A percentile compares a stretch with the other conserved stretches of the same genome.
Conservation (phyloP, 2,329 filamentous ascomycete genomes). For the Penicillium concentricum region DNA sequence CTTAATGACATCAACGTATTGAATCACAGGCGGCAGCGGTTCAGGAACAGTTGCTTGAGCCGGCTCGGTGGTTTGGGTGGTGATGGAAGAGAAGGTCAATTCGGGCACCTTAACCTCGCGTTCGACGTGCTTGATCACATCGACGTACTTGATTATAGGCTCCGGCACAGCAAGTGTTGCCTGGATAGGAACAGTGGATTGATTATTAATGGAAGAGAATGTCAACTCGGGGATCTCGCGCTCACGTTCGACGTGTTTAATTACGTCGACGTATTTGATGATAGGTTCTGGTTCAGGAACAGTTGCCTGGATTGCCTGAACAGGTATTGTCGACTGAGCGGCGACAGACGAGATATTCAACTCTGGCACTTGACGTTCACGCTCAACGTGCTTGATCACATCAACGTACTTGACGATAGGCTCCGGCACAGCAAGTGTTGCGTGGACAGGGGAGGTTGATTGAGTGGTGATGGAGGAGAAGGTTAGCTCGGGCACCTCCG, state of each 20-base stretch:
- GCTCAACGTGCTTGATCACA: conserved; percentile 6
- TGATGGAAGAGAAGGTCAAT: conserved; percentile 32
- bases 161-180: conserved; percentile 22
- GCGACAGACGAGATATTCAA: conserved; percentile 36
- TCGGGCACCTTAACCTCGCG: conserved; percentile 15
- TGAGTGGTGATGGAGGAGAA: conserved; percentile 32
- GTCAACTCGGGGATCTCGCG: conserved; percentile 18
- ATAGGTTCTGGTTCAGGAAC: conserved; percentile 18
- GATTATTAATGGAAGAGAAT: conserved; percentile 31
- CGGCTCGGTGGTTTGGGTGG: conserved; percentile 27
- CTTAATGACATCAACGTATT: conserved; percentile 4
- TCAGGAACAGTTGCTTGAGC: conserved; percentile 19
- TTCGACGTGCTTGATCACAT: conserved; percentile 12
- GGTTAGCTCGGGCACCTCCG: conserved; percentile 21
- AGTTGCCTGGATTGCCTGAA: conserved; percentile 3
- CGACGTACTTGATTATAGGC: conserved; percentile 9
- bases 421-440: conserved; percentile 23
- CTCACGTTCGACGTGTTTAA: conserved; percentile 12
- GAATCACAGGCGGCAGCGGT: conserved; percentile 14
- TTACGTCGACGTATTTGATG: conserved; percentile 8
- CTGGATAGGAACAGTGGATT: conserved; percentile 26
- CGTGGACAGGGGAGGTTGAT: conserved; percentile 21
- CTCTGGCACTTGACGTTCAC: conserved; percentile 15
- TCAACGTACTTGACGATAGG: conserved; percentile 17
- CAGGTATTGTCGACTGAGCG: conserved; percentile 30